phyloP scores from a whole-genome alignment of 2,329 filamentous ascomycete genomes.

The Xylaria hypoxylon region DNA sequence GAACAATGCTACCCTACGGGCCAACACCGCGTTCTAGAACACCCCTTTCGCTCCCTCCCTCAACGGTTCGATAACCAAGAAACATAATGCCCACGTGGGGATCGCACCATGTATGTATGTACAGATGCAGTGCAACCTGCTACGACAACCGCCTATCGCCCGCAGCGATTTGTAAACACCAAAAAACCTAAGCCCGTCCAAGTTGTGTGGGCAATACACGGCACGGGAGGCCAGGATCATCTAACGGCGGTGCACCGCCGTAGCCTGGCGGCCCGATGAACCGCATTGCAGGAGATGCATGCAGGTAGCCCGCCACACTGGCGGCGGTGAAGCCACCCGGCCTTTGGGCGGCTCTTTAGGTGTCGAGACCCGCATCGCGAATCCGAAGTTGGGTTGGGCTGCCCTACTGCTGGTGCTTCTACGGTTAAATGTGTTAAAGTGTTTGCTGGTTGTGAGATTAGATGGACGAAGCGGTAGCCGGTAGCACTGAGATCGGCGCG shows the following conservation, averaged over 20 bases:
- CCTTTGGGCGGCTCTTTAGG: not conserved
- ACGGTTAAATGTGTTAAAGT: not conserved
- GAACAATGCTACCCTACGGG: conserved; percentile 26
- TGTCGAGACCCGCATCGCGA: conserved; percentile 4
- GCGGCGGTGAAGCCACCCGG: not conserved
- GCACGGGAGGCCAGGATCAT: conserved; percentile 12
- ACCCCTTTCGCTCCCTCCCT: not conserved
- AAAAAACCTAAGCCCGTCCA: not conserved
- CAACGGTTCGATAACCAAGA: not conserved
- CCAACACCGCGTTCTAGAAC: conserved; percentile 14
- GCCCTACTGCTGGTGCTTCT: not conserved
- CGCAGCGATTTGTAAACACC: not conserved
- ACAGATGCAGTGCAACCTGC: conserved; percentile 31
- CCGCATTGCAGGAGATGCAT: conserved; percentile 27
- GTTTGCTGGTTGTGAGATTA: conserved; percentile 1
- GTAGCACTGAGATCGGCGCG: conserved; percentile 9
- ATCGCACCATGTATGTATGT: conserved; percentile 30
- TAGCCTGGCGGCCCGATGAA: conserved; percentile 31
- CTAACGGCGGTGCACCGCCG: conserved; percentile 15
- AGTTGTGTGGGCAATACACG: not conserved
- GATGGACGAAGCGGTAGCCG: not conserved
- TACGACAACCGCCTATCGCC: conserved; percentile 16
- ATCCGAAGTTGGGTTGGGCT: conserved; percentile 9
- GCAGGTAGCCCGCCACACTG: conserved; percentile 23
- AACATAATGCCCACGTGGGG: conserved; percentile 34